Base-by-base conservation (phyloP, 257 asterid species). In the Solanum gandarillasii region DNA sequence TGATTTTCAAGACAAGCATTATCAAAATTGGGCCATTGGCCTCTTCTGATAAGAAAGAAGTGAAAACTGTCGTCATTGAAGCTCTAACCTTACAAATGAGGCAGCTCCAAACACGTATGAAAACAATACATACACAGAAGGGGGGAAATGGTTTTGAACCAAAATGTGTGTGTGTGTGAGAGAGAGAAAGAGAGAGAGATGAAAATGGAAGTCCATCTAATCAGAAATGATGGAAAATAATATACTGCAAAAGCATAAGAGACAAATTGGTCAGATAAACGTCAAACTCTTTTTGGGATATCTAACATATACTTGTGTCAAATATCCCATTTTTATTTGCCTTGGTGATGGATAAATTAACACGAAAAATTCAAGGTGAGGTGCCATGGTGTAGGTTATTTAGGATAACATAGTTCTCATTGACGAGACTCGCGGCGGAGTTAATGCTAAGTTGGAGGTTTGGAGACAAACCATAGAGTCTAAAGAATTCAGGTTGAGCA, bases 1-100 rank as follows among this genome's bases (percentile, higher is more conserved):
- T 96, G 91, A 87, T 79, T 60, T 27, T 46, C 39, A 88, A 90
- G 79, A 74, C 86, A 67, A 75, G 83, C 31, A 86, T 52, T 12
- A 14, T 39, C 13, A 20, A 38, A 43, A 5, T n/a, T 67, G 71
- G 16, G 75, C 21, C 5, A 67, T 41, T 32, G 32, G 46, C 32
- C 32, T 31, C 52, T 62, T 74, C 34, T 4, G 62, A 41, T 74
- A 52, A 21, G 34, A 29, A 12, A 21, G 36, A 34, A 73, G 39
- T 41, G 73, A 43, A 62, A 83, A 36, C 74, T 18, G 39, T 29
- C n/a, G 5, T 16, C 39, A n/a, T 43, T 79, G 85, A 43, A 27
- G 25, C 27, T 43, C n/a, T 9, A 81, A 27, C 84, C 84, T 78
- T 78, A 25, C 36, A 78, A 43, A 58, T 39, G 52, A 78, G 43